Evolutionary conservation across 192 early-diverging fungal species (phyloP).

Genomic region (Jimgerdemannia lactiflua): DNA sequence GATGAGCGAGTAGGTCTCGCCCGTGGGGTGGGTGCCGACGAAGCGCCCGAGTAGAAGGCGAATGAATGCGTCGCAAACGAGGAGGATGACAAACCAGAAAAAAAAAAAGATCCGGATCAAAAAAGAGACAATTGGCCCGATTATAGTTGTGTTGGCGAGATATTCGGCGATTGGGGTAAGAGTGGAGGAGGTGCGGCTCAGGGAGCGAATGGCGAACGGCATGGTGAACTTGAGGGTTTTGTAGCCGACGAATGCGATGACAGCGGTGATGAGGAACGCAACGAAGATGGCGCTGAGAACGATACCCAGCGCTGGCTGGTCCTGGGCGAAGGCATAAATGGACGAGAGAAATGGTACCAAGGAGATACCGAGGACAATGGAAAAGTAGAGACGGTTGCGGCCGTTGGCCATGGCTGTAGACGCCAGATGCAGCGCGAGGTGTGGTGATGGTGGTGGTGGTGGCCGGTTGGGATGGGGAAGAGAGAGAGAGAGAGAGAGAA

Average conservation of each 20-base stretch:
- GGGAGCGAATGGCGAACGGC: slow-evolving; percentile 12
- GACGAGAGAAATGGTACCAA: slow-evolving; percentile 9
- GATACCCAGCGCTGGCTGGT: slow-evolving; percentile 11
- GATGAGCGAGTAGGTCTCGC: slow-evolving; percentile 21
- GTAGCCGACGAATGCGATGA: slow-evolving; percentile 19
- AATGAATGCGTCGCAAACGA: slow-evolving; percentile 20
- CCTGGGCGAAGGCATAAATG: slow-evolving; percentile 12
- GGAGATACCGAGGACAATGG: slow-evolving; percentile 1
- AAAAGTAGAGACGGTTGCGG: slow-evolving; percentile 28
- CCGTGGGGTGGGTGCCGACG: slow-evolving; percentile 24
- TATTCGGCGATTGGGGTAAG: slow-evolving; percentile 17
- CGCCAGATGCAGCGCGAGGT: neutral
- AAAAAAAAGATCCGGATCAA: slow-evolving; percentile 24
- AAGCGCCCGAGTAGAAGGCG: slow-evolving; percentile 15
- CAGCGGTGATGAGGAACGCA: slow-evolving; percentile 8
- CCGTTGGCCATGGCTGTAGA: slow-evolving; percentile 18
- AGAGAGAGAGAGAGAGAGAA: neutral
- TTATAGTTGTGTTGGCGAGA: slow-evolving; percentile 9
- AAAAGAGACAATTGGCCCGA: slow-evolving; percentile 16
- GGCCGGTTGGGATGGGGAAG: neutral
- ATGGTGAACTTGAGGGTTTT: slow-evolving; percentile 16
- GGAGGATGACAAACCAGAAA: slow-evolving; percentile 18
- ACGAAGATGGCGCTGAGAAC: slow-evolving; percentile 18
- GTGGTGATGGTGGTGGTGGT: neutral
- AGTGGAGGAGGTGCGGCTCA: slow-evolving; percentile 4